Conservation (phyloP, 495 filamentous ascomycete species). For the Penicillium cinerascens region DNA sequence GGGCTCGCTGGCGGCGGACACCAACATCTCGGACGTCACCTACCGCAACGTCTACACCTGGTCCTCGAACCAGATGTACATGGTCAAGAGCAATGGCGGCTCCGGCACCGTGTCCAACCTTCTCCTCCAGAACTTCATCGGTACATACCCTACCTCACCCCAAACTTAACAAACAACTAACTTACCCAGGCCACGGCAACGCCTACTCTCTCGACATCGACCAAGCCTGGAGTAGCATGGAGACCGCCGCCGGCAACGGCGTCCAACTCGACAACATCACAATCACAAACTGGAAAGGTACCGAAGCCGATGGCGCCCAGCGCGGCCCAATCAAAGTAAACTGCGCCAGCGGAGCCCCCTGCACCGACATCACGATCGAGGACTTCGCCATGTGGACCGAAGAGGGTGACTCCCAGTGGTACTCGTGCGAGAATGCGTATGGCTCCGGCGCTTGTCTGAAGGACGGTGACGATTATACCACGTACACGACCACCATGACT, state of each 20-base stretch:
- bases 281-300: slow-evolving; percentile 57
- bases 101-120: slow-evolving; percentile 52
- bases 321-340: slow-evolving; percentile 51
- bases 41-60: slow-evolving; percentile 53
- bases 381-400: slow-evolving; percentile 63
- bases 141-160: slow-evolving; percentile 16
- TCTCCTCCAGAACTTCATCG: slow-evolving; percentile 55
- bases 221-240: slow-evolving; percentile 48
- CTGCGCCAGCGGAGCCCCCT: slow-evolving; percentile 46
- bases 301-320: slow-evolving; percentile 43
- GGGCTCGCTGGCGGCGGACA: slow-evolving; percentile 41
- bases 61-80: slow-evolving; percentile 57
- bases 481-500: slow-evolving; percentile 34
- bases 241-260: slow-evolving; percentile 38
- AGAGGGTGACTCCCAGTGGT: slow-evolving; percentile 38
- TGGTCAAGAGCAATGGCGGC: slow-evolving; percentile 61
- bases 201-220: slow-evolving; percentile 54
- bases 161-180: slow-evolving; percentile 14
- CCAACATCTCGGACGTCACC: slow-evolving; percentile 43
- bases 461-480: slow-evolving; percentile 17
- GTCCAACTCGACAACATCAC: slow-evolving; percentile 50
- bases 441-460: slow-evolving; percentile 47
- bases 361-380: slow-evolving; percentile 49
- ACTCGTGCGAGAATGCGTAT: slow-evolving; percentile 49
- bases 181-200: slow-evolving; percentile 41